These are phyloP conservation scores for Dipteronia sinensis DNA, from an alignment of 345 rosid species.

Conservation along the genomic window DNA sequence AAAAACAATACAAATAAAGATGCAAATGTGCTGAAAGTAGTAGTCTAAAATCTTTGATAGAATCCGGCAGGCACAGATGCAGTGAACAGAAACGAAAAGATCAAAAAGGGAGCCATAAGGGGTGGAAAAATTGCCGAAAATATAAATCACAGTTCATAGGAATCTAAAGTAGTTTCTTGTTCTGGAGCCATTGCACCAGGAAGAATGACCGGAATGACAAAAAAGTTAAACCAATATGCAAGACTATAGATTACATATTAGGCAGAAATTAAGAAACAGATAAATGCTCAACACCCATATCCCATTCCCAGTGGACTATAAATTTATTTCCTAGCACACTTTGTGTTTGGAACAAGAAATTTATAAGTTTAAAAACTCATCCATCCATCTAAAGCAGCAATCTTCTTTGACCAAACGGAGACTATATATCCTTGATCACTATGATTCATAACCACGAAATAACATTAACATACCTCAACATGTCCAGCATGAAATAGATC, in stretches of 20 bases:
- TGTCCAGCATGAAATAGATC: conserved; percentile 90
- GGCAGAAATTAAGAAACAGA: background rate
- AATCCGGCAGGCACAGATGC: background rate
- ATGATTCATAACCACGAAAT: no score
- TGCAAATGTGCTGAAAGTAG: background rate
- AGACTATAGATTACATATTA: background rate
- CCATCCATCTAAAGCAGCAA: background rate
- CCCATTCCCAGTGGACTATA: background rate
- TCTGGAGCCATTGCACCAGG: background rate
- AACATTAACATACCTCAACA: conserved; percentile 56
- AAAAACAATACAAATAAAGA: conserved; percentile 11
- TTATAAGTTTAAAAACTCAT: no score
- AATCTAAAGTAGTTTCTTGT: background rate
- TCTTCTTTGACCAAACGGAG: background rate
- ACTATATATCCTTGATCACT: no score
- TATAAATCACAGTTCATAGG: no score
- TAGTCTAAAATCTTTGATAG: background rate
- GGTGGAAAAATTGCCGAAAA: no score
- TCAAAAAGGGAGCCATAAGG: background rate
- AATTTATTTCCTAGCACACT: background rate
- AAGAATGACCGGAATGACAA: background rate
- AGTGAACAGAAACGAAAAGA: background rate
- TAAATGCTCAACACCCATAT: background rate
- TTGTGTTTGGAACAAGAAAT: background rate
- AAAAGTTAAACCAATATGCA: background rate